These are phyloP conservation scores for Stephania japonica DNA, from an alignment of 164 flowering plant genomes.

Conservation along the genomic window DNA sequence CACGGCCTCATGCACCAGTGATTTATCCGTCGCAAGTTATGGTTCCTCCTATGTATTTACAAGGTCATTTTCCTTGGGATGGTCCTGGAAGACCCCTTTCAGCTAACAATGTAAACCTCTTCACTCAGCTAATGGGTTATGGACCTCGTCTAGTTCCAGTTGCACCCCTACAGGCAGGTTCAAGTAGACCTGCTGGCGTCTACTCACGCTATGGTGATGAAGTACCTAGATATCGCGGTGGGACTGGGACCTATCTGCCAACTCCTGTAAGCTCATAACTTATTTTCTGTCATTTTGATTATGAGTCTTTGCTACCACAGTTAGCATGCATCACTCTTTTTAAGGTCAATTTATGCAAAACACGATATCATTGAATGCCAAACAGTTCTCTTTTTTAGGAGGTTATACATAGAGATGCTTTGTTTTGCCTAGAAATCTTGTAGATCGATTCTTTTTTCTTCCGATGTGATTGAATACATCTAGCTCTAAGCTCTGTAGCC, in stretches of 20 bases:
- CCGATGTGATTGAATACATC: too few species aligned
- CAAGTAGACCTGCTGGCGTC: conserved; percentile 51
- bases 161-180: conserved; percentile 60
- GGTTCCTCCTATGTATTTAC: conserved; percentile 74
- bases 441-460: too few species aligned
- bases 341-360: too few species aligned
- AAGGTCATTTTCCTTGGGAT: conserved; percentile 82
- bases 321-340: too few species aligned
- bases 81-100: conserved; percentile 85
- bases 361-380: too few species aligned
- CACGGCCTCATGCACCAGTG: conserved; percentile 41
- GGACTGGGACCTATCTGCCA: conserved; percentile 96
- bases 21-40: conserved; percentile 56
- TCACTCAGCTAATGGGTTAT: conserved; percentile 60
- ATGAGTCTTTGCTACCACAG: too few species aligned
- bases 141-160: conserved; percentile 67
- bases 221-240: conserved; percentile 83
- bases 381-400: too few species aligned
- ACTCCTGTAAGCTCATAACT: conserved; percentile 67
- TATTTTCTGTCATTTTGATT: not conserved
- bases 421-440: too few species aligned
- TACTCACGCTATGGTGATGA: conserved; percentile 72
- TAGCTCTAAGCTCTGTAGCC: too few species aligned
- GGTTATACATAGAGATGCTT: too few species aligned
- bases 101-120: conserved; percentile 36